phyloP scores from a whole-genome alignment of 2,329 filamentous ascomycete genomes.

The Sphaerostilbella broomeana region DNA sequence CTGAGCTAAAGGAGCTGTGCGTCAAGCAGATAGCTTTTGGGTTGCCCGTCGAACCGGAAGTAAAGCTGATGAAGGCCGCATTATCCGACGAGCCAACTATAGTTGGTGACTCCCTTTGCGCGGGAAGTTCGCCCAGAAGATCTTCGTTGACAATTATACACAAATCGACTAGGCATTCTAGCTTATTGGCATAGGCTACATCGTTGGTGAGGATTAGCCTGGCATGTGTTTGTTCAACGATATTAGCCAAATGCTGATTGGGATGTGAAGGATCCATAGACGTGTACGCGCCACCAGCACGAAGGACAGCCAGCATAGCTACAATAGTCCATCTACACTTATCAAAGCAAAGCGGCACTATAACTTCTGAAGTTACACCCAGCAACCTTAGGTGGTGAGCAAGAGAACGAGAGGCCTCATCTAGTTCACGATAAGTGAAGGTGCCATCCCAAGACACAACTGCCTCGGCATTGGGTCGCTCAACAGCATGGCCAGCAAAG shows the following conservation, averaged over 20 bases:
- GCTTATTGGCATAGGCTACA: too few relatives aligned
- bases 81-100: too few relatives aligned
- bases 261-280: conserved; percentile 14
- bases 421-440: conserved; percentile 35
- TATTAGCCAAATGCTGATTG: conserved; percentile 2
- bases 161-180: too few relatives aligned
- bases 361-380: conserved; percentile 2
- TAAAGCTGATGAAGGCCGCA: background rate
- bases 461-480: conserved; percentile 27
- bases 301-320: conserved; percentile 9
- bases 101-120: too few relatives aligned
- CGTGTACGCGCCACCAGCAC: conserved; percentile 13
- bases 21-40: too few relatives aligned
- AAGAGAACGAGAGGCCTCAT: conserved; percentile 8
- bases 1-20: too few relatives aligned
- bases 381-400: conserved; percentile 10
- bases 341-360: conserved; percentile 29
- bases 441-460: conserved; percentile 40
- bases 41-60: background rate
- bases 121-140: too few relatives aligned
- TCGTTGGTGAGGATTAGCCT: conserved; percentile 2
- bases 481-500: conserved; percentile 22
- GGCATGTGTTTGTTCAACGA: conserved; percentile 1
- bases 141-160: too few relatives aligned
- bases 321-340: conserved; percentile 27